These are phyloP conservation scores for Aspergillus sp. DNA, from an alignment of 2,329 filamentous ascomycete species.

Conservation along the genomic window DNA sequence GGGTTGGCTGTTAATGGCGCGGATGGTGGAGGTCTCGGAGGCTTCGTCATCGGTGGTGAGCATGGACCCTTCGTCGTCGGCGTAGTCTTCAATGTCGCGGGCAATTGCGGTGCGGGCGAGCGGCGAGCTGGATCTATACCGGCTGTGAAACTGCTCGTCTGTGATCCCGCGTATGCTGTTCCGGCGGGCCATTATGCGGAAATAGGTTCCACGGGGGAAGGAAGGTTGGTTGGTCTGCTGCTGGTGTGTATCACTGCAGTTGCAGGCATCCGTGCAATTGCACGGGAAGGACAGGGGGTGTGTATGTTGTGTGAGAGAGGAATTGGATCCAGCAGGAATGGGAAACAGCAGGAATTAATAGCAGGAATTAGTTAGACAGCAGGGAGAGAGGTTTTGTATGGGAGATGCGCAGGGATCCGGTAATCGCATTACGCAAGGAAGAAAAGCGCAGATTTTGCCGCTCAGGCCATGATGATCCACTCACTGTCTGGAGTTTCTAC, in stretches of 20 bases:
- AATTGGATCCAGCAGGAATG: background rate
- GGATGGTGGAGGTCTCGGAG: conserved; percentile 44
- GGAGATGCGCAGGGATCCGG: background rate
- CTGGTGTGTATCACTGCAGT: background rate
- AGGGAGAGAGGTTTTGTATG: background rate
- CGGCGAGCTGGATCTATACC: conserved; percentile 63
- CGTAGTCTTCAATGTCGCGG: conserved; percentile 66
- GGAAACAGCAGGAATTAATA: background rate
- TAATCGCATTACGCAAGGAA: background rate
- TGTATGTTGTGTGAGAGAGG: background rate
- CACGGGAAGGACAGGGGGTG: background rate
- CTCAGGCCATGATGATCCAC: background rate
- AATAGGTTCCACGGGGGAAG: background rate
- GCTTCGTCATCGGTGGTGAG: conserved; percentile 43
- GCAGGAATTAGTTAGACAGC: no score
- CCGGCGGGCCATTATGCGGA: conserved; percentile 31
- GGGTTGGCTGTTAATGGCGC: conserved; percentile 42
- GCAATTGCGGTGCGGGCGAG: conserved; percentile 67
- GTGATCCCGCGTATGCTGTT: conserved; percentile 29
- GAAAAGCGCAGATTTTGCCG: background rate
- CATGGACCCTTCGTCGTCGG: conserved; percentile 54
- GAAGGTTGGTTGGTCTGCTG: background rate
- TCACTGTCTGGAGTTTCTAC: background rate
- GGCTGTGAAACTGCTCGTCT: conserved; percentile 28
- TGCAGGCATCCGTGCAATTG: background rate